phyloP scores from a whole-genome alignment of 306 rosid species.

The Inga oerstediana region DNA sequence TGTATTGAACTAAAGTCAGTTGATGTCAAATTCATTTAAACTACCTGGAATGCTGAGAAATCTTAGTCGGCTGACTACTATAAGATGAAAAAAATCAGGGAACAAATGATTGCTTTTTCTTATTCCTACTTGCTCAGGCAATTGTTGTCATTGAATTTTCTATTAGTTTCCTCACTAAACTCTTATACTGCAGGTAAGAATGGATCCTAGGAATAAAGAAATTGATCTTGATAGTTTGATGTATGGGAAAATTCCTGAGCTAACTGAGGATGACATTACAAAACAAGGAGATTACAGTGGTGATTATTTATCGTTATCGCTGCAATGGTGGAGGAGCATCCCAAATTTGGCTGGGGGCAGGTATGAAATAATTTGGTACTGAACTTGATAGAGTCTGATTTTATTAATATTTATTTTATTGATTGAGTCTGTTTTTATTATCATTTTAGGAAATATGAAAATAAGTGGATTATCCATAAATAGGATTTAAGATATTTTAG shows the following conservation, averaged over 20 bases:
- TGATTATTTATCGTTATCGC: slow-evolving; percentile 70
- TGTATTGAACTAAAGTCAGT: slow-evolving; percentile 11
- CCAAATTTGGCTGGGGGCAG: slow-evolving; percentile 97
- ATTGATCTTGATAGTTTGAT: slow-evolving; percentile 69
- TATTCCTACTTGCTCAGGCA: slow-evolving; percentile 20
- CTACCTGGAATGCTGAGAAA: not conserved
- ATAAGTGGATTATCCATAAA: no score
- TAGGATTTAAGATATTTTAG: no score
- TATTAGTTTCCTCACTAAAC: not conserved
- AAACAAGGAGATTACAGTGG: slow-evolving; percentile 69
- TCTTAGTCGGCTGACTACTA: not conserved
- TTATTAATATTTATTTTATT: no score
- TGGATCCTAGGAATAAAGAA: slow-evolving; percentile 89
- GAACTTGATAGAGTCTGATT: not conserved
- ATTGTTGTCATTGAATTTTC: slow-evolving; percentile 12
- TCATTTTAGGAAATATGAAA: no score
- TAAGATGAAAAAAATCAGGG: slow-evolving; percentile 8
- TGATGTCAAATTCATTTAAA: slow-evolving; percentile 25
- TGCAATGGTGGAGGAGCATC: slow-evolving; percentile 97
- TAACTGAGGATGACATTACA: slow-evolving; percentile 81
- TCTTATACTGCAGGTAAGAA: slow-evolving; percentile 61
- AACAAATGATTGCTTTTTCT: slow-evolving; percentile 19
- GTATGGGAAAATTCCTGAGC: slow-evolving; percentile 64
- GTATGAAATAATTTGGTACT: slow-evolving; percentile 38
- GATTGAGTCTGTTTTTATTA: no score